Conservation (phyloP, 2,329 filamentous ascomycete genomes). For the Epichloe glyceriae region DNA sequence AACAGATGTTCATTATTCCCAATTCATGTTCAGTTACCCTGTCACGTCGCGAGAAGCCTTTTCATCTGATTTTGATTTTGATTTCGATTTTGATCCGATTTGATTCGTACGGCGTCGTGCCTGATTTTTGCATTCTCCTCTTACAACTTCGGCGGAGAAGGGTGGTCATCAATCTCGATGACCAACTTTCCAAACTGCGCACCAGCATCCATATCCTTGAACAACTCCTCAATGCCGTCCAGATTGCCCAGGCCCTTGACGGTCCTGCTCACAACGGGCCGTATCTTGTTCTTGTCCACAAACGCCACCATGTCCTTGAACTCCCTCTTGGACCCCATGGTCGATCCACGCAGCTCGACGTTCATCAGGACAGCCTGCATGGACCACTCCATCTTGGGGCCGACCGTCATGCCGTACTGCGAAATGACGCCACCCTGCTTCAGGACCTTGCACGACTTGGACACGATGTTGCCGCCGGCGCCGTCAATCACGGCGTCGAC, state of each 20-base stretch:
- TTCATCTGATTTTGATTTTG: not conserved
- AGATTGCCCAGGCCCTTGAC: conserved; percentile 63
- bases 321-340: conserved; percentile 84
- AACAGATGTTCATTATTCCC: too few relatives aligned
- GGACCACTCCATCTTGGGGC: conserved; percentile 72
- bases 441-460: conserved; percentile 52
- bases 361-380: conserved; percentile 81
- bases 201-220: conserved; percentile 76
- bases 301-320: conserved; percentile 86
- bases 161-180: conserved; percentile 46
- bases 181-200: conserved; percentile 90
- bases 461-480: conserved; percentile 74
- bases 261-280: conserved; percentile 63
- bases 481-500: conserved; percentile 83
- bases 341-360: conserved; percentile 72
- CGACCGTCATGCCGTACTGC: conserved; percentile 82
- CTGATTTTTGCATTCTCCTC: not conserved
- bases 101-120: not conserved
- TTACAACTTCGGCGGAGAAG: conserved; percentile 27
- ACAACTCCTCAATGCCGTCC: conserved; percentile 66
- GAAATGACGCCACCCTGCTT: conserved; percentile 76
- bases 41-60: not conserved
- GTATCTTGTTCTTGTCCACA: conserved; percentile 58
- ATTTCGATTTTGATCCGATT: not conserved
- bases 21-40: too few relatives aligned